Base-by-base conservation (phyloP, 2,329 filamentous ascomycete genomes). In the Dactylellina cionopaga region DNA sequence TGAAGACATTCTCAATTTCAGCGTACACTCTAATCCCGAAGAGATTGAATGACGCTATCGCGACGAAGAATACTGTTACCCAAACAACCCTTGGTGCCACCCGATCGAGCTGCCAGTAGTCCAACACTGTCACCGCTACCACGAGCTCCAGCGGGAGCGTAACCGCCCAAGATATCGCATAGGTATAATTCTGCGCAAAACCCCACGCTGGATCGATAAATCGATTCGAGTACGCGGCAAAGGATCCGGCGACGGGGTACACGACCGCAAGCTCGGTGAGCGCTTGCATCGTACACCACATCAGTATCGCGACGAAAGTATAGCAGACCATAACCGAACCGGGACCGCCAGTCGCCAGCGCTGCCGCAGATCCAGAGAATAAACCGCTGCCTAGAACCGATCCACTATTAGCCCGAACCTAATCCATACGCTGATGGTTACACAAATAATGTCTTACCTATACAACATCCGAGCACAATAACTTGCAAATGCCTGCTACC, bases 241-340 rank as follows among this genome's bases (percentile, higher is more conserved):
- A 88, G 74, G 85, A 86, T 43, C 87, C 87, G 66, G 86, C 86
- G 69, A 88, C 83, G 0, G 87, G 87, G 65, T 85, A 88, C 70
- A 88, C 84, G 41, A 88, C 85, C 55, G 86, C 85, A 63, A 89
- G 75, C 80, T 89, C 87, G 41, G 85, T 86, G 52, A 89, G 81
- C 17, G 87, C 85, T 76, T 87, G 85, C 76, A 86, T 83, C 11
- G 85, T 86, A 76, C 85, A 84, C 54, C 87, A 80, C 75, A 88
- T 80, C 83, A 88, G 86, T 75, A 83, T 60, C 62, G 86, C 86
- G 76, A 88, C 82, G 72, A 88, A 83, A 9, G 83, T 75, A 77
- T 87, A 88, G 74, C 82, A 82, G 15, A 72, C 17, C 68, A 72
- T 72, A n/a, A 74, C 55, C 13, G 63, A 47, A 5, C 69, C 69